These are phyloP conservation scores for Austroboletus festivus DNA, from an alignment of 768 basidiomycete species.

Conservation along the genomic window DNA sequence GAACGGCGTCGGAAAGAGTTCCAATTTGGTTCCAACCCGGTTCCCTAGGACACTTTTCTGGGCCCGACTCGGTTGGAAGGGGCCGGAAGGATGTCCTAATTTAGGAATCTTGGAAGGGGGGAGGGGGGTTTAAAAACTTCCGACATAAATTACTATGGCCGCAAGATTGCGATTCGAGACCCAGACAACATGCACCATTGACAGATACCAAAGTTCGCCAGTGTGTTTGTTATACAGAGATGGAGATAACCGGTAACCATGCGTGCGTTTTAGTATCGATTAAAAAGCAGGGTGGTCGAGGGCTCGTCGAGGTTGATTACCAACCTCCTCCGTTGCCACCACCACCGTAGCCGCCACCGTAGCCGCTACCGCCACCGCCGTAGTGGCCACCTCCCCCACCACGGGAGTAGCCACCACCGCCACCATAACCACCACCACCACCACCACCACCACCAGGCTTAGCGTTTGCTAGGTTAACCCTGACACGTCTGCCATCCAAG, in stretches of 20 bases:
- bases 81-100: no score
- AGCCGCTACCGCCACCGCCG: conserved; percentile 3
- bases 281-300: not conserved
- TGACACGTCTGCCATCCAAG: conserved; percentile 52
- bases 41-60: no score
- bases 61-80: no score
- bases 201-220: conserved; percentile 3
- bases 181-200: conserved; percentile 12
- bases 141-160: no score
- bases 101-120: no score
- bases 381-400: conserved; percentile 2
- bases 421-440: conserved; percentile 3
- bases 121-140: no score
- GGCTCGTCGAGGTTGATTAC: conserved; percentile 5
- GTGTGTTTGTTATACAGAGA: not conserved
- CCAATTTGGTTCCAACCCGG: no score
- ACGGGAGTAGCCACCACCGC: conserved; percentile 3
- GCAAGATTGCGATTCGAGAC: not conserved
- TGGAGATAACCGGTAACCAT: conserved; percentile 1
- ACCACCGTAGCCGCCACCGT: not conserved
- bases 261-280: conserved; percentile 13
- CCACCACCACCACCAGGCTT: conserved; percentile 15
- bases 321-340: conserved; percentile 4
- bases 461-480: conserved; percentile 43
- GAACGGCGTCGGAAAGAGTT: no score